A percentile compares a stretch with the other conserved stretches of the same genome.
Conservation (phyloP, 208 protist species). For the Strigomonas culicis region DNA sequence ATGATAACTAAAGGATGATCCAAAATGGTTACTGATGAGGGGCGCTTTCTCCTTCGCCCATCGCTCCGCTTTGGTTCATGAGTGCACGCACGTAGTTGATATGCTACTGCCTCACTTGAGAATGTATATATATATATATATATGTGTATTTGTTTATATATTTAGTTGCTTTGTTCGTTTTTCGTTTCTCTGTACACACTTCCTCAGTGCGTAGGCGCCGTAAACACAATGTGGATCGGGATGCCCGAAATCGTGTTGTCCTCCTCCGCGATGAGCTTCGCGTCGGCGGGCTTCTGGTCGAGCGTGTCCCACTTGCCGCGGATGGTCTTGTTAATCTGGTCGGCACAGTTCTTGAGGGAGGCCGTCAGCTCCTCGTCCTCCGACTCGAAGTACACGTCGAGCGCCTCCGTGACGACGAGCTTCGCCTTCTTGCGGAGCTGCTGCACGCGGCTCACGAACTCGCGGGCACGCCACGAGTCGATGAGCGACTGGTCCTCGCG, state of each 20-base stretch:
- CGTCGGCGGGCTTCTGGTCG: conserved; percentile 53
- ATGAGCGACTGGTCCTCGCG: conserved; percentile 74
- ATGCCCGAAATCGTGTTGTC: conserved; percentile 85
- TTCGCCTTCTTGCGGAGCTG: conserved; percentile 96
- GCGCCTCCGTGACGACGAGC: conserved; percentile 62
- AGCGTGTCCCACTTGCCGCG: conserved; percentile 60
- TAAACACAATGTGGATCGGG: conserved; percentile 61
- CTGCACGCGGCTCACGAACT: conserved; percentile 95
- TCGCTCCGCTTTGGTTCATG: too few species aligned
- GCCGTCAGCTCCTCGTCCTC: conserved; percentile 72
- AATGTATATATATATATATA: too few species aligned
- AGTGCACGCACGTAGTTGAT: too few species aligned
- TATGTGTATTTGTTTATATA: too few species aligned
- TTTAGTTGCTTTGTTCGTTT: too few species aligned
- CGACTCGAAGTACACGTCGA: conserved; percentile 74
- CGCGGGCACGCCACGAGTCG: conserved; percentile 89
- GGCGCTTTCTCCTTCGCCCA: too few species aligned
- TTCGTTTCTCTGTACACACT: neutral
- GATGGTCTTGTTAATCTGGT: conserved; percentile 77
- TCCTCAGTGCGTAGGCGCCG: conserved; percentile 13
- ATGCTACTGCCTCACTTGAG: too few species aligned
- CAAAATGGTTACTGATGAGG: too few species aligned
- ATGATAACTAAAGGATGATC: neutral
- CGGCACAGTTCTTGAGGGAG: conserved; percentile 57
- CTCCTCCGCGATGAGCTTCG: conserved; percentile 66